Conservation (phyloP, 1,139 yeast species). For the Kurtzmaniella quercitrusa region DNA sequence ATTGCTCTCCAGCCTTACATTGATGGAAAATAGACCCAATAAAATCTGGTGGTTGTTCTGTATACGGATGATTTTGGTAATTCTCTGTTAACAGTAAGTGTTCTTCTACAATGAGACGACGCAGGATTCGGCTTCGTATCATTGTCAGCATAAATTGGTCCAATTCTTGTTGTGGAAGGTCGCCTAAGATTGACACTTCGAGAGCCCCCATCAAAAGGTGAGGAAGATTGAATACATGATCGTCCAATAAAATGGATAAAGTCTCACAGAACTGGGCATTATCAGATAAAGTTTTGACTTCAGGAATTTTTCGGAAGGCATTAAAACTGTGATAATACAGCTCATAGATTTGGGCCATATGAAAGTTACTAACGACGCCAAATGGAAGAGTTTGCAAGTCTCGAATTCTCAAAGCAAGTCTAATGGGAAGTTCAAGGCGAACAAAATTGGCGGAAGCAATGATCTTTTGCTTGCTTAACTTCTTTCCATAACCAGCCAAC, state of each 20-base stretch:
- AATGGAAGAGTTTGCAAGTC: conserved; percentile 82
- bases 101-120: conserved; percentile 88
- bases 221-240: conserved; percentile 76
- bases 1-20: conserved; percentile 71
- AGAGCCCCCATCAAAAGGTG: conserved; percentile 91
- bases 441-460: conserved; percentile 84
- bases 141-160: conserved; percentile 74
- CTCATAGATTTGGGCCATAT: conserved; percentile 82
- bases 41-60: conserved; percentile 58
- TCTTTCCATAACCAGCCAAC: conserved; percentile 83
- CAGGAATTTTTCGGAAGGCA: conserved; percentile 69
- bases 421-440: conserved; percentile 73
- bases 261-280: conserved; percentile 68
- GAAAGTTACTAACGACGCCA: conserved; percentile 79
- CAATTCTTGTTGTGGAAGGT: conserved; percentile 58
- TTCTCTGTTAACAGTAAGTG: conserved; percentile 75
- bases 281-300: conserved; percentile 64
- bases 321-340: conserved; percentile 85
- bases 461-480: conserved; percentile 73
- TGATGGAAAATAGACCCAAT: conserved; percentile 84
- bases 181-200: conserved; percentile 66
- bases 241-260: conserved; percentile 62
- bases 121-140: conserved; percentile 79
- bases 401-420: conserved; percentile 75
- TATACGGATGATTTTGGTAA: conserved; percentile 41